A percentile compares a stretch with the other conserved stretches of the same genome.
These are phyloP conservation scores for Ceratocystis destructans DNA, from an alignment of 2,329 filamentous ascomycete genomes.

Conservation along the genomic window DNA sequence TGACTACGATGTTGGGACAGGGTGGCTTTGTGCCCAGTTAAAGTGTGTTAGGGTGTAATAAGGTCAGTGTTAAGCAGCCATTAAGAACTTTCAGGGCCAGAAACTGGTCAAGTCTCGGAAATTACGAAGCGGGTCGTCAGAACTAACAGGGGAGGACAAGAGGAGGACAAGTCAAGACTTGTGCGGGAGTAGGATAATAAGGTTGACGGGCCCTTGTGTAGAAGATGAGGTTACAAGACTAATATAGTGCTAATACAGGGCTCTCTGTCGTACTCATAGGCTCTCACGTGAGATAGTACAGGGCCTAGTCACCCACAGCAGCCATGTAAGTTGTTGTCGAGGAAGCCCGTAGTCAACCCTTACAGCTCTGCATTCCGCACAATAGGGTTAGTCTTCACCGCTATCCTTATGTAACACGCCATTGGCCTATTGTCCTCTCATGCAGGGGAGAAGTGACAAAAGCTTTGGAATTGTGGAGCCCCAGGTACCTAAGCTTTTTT, in stretches of 20 bases:
- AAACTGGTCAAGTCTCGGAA: neutral
- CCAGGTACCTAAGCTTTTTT: neutral
- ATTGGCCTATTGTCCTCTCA: neutral
- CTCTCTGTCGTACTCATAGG: neutral
- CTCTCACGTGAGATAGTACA: neutral
- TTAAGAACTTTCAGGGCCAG: neutral
- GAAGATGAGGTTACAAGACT: neutral
- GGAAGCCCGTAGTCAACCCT: neutral
- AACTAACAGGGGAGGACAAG: neutral
- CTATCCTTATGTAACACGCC: slow-evolving; percentile 1
- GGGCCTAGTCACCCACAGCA: neutral
- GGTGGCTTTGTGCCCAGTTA: neutral
- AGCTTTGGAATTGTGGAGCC: neutral
- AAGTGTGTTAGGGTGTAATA: neutral
- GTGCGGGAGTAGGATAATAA: neutral
- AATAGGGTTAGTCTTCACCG: neutral
- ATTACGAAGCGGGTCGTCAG: neutral
- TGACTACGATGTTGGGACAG: neutral
- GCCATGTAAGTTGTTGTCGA: neutral
- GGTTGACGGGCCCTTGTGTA: neutral
- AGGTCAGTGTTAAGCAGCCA: neutral
- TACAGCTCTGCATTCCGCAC: no score
- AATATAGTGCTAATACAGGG: neutral
- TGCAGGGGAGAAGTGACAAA: slow-evolving; percentile 6
- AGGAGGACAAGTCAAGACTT: neutral